phyloP scores from a whole-genome alignment of 345 rosid genomes.

The Passiflora organensis region DNA sequence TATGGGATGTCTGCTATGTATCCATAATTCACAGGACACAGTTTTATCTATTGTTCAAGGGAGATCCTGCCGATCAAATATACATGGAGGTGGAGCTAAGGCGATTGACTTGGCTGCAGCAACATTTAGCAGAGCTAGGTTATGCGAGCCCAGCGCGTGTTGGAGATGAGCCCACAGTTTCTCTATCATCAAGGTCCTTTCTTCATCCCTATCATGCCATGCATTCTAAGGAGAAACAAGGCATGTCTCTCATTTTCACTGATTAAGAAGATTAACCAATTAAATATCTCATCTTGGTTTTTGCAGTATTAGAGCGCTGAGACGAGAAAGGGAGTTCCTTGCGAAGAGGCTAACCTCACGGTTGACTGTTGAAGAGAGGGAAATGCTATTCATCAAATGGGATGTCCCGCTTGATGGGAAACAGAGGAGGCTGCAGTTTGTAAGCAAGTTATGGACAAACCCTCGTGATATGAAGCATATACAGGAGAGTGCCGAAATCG shows the following conservation, averaged over 20 bases:
- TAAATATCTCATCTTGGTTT: background rate
- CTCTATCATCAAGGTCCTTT: slow-evolving; percentile 69
- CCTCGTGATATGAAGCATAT: slow-evolving; percentile 80
- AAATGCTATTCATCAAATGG: slow-evolving; percentile 77
- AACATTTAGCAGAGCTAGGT: slow-evolving; percentile 85
- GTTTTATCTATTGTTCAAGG: slow-evolving; percentile 84
- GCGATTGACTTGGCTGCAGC: slow-evolving; percentile 90
- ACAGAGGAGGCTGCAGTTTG: slow-evolving; percentile 89
- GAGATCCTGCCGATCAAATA: slow-evolving; percentile 95
- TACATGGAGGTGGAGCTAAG: slow-evolving; percentile 98
- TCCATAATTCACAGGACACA: slow-evolving; percentile 94
- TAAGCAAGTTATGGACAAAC: slow-evolving; percentile 92
- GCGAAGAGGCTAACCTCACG: slow-evolving; percentile 81
- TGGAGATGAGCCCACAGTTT: slow-evolving; percentile 66
- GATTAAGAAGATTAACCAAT: background rate
- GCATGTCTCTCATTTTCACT: background rate
- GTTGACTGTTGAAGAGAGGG: slow-evolving; percentile 73
- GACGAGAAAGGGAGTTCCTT: slow-evolving; percentile 84
- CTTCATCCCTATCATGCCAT: background rate
- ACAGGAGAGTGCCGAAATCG: slow-evolving; percentile 92
- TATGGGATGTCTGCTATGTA: slow-evolving; percentile 85
- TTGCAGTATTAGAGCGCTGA: slow-evolving; percentile 72
- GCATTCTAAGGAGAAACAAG: background rate
- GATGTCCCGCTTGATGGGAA: slow-evolving; percentile 91
- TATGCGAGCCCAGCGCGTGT: slow-evolving; percentile 73